These are phyloP conservation scores for Linderniella brevidens DNA, from an alignment of 257 asterid species.

Conservation along the genomic window DNA sequence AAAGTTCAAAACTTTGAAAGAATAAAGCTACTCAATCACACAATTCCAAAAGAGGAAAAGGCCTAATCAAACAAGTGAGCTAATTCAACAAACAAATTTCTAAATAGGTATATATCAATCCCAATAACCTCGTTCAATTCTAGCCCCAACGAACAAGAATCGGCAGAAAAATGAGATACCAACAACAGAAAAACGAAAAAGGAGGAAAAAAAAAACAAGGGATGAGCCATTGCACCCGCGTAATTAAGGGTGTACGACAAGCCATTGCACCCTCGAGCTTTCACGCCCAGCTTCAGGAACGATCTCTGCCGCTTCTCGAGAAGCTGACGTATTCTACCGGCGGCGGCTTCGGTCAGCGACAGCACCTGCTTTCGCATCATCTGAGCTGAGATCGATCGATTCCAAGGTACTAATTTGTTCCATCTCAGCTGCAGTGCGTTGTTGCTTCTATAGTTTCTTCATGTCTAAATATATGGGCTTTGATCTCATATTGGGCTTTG, in stretches of 20 bases:
- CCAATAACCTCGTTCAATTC: background rate
- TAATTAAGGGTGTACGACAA: conserved; percentile 95
- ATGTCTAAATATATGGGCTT: too few relatives aligned
- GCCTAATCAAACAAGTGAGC: too few relatives aligned
- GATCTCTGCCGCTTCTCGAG: conserved; percentile 70
- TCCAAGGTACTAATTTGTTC: too few relatives aligned
- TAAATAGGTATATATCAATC: background rate
- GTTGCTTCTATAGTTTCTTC: too few relatives aligned
- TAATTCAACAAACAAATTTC: background rate
- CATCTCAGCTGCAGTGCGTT: too few relatives aligned
- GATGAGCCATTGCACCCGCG: conserved; percentile 31
- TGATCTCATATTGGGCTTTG: too few relatives aligned
- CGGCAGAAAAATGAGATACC: background rate
- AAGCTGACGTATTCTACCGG: conserved; percentile 58
- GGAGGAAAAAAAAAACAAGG: background rate
- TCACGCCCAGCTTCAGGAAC: conserved; percentile 91
- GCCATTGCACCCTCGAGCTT: conserved; percentile 98
- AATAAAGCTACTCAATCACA: too few relatives aligned
- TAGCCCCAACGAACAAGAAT: background rate
- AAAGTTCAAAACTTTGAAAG: too few relatives aligned
- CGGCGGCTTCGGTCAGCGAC: conserved; percentile 66
- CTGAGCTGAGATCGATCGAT: conserved; percentile 4
- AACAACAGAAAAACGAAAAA: background rate
- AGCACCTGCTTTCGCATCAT: conserved; percentile 64
- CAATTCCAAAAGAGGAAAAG: too few relatives aligned